Conservation (phyloP, 2,329 filamentous ascomycete genomes). For the Fusarium liriodendri region DNA sequence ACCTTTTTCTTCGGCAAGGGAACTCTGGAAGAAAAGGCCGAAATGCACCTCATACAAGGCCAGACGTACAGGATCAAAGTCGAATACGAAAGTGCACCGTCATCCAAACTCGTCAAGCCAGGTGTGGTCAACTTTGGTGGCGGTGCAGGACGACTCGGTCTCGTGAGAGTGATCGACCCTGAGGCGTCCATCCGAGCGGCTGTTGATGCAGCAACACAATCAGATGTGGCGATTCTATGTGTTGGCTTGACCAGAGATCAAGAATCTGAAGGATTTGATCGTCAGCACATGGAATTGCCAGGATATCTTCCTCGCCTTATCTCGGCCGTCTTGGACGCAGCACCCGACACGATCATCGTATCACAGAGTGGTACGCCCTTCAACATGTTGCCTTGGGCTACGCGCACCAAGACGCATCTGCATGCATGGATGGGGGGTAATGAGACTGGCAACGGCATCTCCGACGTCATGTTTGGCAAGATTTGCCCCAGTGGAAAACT, state of each 20-base stretch:
- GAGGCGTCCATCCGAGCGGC: neutral
- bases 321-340: neutral
- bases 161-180: neutral
- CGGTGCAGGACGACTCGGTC: constrained; percentile 17
- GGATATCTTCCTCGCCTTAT: neutral
- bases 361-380: constrained; percentile 16
- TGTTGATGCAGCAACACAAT: neutral
- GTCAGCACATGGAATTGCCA: constrained; percentile 9
- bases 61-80: constrained; percentile 24
- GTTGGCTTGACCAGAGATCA: constrained; percentile 10
- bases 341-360: neutral
- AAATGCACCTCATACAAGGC: constrained; percentile 1
- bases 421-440: constrained; percentile 17
- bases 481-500: constrained; percentile 10
- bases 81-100: constrained; percentile 7
- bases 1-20: constrained; percentile 50
- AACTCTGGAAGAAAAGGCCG: constrained; percentile 45
- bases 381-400: constrained; percentile 17
- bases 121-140: constrained; percentile 11
- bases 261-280: constrained; percentile 19
- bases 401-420: neutral
- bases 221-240: neutral
- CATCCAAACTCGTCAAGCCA: constrained; percentile 15
- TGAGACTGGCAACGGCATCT: constrained; percentile 18
- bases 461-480: constrained; percentile 16